Percentiles rank a stretch among this genome's conserved stretches.
Conservation (phyloP, 2,329 filamentous ascomycete genomes). For the Gliomastix tumulicola region DNA sequence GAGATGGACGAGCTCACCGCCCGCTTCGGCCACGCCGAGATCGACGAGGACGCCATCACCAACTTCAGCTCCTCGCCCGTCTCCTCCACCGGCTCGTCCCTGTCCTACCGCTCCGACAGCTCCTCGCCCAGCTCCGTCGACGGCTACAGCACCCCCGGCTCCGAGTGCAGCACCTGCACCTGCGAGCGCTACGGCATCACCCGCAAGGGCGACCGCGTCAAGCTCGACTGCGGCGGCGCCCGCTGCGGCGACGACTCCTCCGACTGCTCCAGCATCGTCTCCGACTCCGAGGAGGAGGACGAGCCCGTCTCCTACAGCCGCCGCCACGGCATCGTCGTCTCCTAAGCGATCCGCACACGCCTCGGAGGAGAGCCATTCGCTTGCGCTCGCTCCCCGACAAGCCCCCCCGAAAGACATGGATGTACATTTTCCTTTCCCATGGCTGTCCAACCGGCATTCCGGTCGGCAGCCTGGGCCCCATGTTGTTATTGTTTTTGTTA, state of each 20-base stretch:
- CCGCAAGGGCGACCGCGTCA: constrained; percentile 84
- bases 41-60: constrained; percentile 51
- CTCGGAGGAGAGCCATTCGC: no score
- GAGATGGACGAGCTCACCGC: constrained; percentile 73
- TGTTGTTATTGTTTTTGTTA: no score
- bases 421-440: no score
- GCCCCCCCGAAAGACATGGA: no score
- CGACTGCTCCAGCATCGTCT: constrained; percentile 61
- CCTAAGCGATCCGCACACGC: constrained; percentile 20
- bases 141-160: constrained; percentile 72
- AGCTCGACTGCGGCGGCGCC: constrained; percentile 88
- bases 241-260: constrained; percentile 69
- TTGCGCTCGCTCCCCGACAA: no score
- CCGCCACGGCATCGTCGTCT: constrained; percentile 58
- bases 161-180: constrained; percentile 73
- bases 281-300: constrained; percentile 51
- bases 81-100: constrained; percentile 62
- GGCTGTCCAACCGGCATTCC: no score
- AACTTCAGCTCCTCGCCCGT: constrained; percentile 52
- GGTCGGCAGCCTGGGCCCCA: no score
- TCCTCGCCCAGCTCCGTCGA: constrained; percentile 68
- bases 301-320: constrained; percentile 38
- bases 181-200: constrained; percentile 98
- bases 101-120: constrained; percentile 67
- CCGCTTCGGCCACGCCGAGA: constrained; percentile 59